phyloP scores from a whole-genome alignment of 768 basidiomycete species.

The Coprinopsis strossmayeri region DNA sequence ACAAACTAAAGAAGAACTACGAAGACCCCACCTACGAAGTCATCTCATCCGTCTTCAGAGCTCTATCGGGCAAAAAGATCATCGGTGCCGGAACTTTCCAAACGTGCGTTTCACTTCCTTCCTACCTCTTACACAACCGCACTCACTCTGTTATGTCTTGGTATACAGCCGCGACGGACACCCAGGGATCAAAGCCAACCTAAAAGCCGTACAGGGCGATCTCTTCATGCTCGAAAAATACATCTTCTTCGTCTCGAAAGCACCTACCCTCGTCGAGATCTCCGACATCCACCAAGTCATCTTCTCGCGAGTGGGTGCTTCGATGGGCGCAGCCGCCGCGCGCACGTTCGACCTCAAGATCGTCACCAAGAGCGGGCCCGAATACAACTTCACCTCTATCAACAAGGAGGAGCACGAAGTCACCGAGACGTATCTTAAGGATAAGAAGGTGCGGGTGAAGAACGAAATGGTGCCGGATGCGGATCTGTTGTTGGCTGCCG shows the following conservation, averaged over 20 bases:
- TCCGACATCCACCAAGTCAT: conserved; percentile 84
- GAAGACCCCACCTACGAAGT: conserved; percentile 95
- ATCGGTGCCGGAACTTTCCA: conserved; percentile 82
- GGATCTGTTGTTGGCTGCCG: conserved; percentile 64
- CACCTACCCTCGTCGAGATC: conserved; percentile 85
- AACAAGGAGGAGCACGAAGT: conserved; percentile 93
- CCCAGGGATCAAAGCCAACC: conserved; percentile 94
- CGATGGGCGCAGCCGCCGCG: conserved; percentile 73
- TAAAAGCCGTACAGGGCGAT: conserved; percentile 95
- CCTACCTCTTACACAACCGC: neutral
- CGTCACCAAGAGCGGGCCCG: conserved; percentile 75
- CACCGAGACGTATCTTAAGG: conserved; percentile 78
- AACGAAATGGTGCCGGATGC: conserved; percentile 93
- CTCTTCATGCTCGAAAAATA: conserved; percentile 98
- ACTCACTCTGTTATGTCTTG: no score
- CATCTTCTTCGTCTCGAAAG: conserved; percentile 96
- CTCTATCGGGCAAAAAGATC: conserved; percentile 86
- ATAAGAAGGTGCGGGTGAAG: conserved; percentile 91
- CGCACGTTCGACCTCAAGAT: conserved; percentile 94
- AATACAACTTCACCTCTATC: conserved; percentile 87
- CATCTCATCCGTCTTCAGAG: conserved; percentile 89
- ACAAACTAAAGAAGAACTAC: conserved; percentile 86
- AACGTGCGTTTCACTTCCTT: conserved; percentile 41
- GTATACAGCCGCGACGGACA: conserved; percentile 80
- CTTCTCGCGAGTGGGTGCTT: conserved; percentile 90